Evolutionary conservation across 106 monocot species (phyloP), one percentile per base, ranked within the genome.

Genomic region (Agapanthus africanus): DNA sequence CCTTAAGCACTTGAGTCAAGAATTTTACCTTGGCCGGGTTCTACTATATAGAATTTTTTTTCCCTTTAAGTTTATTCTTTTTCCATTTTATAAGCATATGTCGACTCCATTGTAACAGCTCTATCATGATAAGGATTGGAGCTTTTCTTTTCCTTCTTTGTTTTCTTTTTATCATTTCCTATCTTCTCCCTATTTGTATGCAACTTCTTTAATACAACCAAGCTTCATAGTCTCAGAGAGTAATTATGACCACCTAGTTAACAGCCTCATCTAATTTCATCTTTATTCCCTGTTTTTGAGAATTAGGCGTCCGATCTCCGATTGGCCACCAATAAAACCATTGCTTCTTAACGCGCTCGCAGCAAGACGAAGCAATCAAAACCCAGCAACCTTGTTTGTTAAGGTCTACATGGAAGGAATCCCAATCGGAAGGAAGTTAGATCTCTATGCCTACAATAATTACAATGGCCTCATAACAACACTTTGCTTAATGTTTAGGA

Each of bases 361-460:
- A 34, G 68, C 21, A 21, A 68, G 21, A 4, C 26, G 32, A 50
- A 68, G 10, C 8, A 18, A 35, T 7, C 16, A 23, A 68, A 68
- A 49, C 50, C 68, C 31, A 19, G 33, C 44, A 13, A 76, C 56
- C 15, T 80, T 84, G 44, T 84, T 77, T 34, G 82, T 90, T 34
- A 90, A 85, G 78, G 90, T 90, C 28, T 83, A 90, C 76, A 85
- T 78, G 77, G 85, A 85, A 40, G 80, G 81, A 32, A 69, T 85
- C 37, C 85, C 74, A n/a, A 81, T 85, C 5, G 85, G 85, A 39
- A 77, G 80, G 37, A 81, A 85, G 30, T 7, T 85, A 11, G 81
- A 85, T 49, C 73, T 85, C 15, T 68, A 69, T 68, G 62, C 67
- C 0, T 60, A 63, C 11, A 7, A 68, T 4, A 64, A 71, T 50